Percentiles rank a stretch among this genome's conserved stretches.
These are phyloP conservation scores for Cryptococcus sp. DNA, from an alignment of 1,284 basidiomycete genomes.

Conservation along the genomic window DNA sequence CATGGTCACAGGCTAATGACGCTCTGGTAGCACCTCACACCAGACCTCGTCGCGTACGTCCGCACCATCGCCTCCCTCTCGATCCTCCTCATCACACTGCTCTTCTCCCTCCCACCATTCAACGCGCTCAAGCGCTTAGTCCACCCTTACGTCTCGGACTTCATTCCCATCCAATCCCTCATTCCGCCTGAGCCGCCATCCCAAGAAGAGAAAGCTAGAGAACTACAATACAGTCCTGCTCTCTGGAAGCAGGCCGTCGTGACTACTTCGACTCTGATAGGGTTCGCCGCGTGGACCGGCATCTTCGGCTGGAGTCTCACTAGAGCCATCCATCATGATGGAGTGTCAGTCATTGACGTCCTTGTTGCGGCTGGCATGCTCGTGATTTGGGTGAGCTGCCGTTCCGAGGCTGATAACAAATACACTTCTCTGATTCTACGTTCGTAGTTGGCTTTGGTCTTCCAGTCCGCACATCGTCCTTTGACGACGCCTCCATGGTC, in stretches of 20 bases:
- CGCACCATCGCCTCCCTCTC: conserved; percentile 33
- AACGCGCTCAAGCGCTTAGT: conserved; percentile 20
- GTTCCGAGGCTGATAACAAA: too few species aligned
- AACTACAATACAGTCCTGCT: conserved; percentile 10
- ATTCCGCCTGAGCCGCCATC: conserved; percentile 25
- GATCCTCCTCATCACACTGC: conserved; percentile 30
- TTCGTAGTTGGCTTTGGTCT: conserved; percentile 32
- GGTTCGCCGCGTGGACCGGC: conserved; percentile 39
- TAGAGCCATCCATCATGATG: conserved; percentile 12
- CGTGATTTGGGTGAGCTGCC: conserved; percentile 44
- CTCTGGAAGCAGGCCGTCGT: conserved; percentile 36
- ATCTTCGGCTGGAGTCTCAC: conserved; percentile 32
- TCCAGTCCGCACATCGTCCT: conserved; percentile 35
- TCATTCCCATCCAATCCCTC: conserved; percentile 33
- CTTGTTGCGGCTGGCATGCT: conserved; percentile 36
- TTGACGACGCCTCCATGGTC: conserved; percentile 45
- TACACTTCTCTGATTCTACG: neutral
- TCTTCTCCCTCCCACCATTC: conserved; percentile 31
- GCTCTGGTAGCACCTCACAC: conserved; percentile 9
- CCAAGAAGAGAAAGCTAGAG: conserved; percentile 15
- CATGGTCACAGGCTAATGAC: too few species aligned
- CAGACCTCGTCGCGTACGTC: conserved; percentile 28
- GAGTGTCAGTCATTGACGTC: conserved; percentile 18
- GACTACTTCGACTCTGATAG: conserved; percentile 25
- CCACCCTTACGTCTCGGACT: conserved; percentile 27